Conservation (phyloP, 805 yeast genomes). For the Peterozyma toletana region DNA sequence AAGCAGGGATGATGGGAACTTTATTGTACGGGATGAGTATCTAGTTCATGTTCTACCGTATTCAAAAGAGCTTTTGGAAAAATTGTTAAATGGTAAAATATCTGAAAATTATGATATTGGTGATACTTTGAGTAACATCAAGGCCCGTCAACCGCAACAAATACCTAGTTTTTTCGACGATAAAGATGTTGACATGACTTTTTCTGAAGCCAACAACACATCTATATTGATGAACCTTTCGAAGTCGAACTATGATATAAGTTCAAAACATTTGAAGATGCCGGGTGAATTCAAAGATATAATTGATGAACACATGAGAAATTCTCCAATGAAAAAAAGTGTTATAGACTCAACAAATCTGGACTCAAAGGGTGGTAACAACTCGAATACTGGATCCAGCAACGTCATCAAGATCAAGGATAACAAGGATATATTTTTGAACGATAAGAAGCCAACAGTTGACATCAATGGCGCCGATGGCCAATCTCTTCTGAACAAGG, state of each 20-base stretch:
- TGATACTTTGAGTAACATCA: constrained; percentile 18
- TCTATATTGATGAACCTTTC: no score
- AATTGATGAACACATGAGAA: not conserved
- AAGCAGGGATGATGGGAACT: constrained; percentile 54
- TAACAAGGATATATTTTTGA: constrained; percentile 33
- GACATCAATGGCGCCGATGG: not conserved
- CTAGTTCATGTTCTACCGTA: constrained; percentile 50
- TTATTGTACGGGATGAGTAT: constrained; percentile 33
- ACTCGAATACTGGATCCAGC: constrained; percentile 9
- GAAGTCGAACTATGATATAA: constrained; percentile 6
- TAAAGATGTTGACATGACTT: constrained; percentile 6
- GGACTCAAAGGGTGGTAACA: no score
- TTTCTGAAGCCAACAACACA: no score
- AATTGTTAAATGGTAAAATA: constrained; percentile 39
- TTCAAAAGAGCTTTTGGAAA: constrained; percentile 52
- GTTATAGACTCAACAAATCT: no score
- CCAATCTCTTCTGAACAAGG: not conserved
- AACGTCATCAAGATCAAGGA: constrained; percentile 27
- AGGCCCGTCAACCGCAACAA: constrained; percentile 1
- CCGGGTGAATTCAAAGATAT: constrained; percentile 4
- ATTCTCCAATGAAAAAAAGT: no score
- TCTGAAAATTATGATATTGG: constrained; percentile 42
- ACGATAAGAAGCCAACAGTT: constrained; percentile 8
- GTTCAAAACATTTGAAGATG: constrained; percentile 2
- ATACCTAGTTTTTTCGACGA: constrained; percentile 5